Percentiles rank a stretch among this genome's conserved stretches.
Conservation (phyloP, 2,329 filamentous ascomycete species). For the Phaeosphaeriaceae sp. region DNA sequence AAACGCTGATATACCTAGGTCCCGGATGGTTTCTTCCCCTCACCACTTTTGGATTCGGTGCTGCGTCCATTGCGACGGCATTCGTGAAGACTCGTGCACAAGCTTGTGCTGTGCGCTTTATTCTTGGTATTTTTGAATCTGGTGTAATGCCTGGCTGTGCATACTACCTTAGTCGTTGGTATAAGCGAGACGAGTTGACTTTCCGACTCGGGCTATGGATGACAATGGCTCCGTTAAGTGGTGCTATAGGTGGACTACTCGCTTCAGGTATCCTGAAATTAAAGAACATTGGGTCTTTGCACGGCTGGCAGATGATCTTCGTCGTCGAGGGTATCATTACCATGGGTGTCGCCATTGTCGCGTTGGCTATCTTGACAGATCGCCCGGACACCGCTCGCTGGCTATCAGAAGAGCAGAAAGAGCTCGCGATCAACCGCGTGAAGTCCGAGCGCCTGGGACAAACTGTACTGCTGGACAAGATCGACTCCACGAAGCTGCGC, state of each 20-base stretch:
- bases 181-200: constrained; percentile 68
- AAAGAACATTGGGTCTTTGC: constrained; percentile 60
- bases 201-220: constrained; percentile 71
- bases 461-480: constrained; percentile 66
- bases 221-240: constrained; percentile 70
- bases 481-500: constrained; percentile 64
- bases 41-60: constrained; percentile 66
- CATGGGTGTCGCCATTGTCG: constrained; percentile 60
- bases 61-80: constrained; percentile 66
- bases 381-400: constrained; percentile 70
- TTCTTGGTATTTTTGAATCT: constrained; percentile 70
- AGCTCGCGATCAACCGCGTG: constrained; percentile 67
- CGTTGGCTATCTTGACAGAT: constrained; percentile 69
- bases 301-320: constrained; percentile 71
- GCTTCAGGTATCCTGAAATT: constrained; percentile 66
- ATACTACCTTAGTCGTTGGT: constrained; percentile 75
- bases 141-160: constrained; percentile 74
- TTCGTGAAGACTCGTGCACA: constrained; percentile 63
- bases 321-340: constrained; percentile 71
- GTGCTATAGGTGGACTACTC: constrained; percentile 72
- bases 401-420: constrained; percentile 68
- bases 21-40: constrained; percentile 73
- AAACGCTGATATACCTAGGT: constrained; percentile 33
- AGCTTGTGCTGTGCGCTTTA: constrained; percentile 66
- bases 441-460: constrained; percentile 69